Evolutionary conservation across 768 basidiomycete genomes (phyloP).

Genomic region (Leccinum arenicola): DNA sequence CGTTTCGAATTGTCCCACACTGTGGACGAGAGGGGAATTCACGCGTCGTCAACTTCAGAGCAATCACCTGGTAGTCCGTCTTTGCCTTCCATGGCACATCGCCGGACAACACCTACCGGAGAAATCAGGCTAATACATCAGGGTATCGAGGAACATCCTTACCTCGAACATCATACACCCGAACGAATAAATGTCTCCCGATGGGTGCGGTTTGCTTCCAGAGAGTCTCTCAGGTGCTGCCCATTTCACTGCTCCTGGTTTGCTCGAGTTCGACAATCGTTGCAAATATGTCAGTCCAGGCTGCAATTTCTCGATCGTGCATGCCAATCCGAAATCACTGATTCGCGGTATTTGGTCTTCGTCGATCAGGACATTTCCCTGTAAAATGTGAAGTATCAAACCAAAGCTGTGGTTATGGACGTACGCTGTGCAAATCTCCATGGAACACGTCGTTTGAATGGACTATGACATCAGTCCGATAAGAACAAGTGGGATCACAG

Average conservation of each 20-base stretch:
- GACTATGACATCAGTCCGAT: background rate
- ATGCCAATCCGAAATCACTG: background rate
- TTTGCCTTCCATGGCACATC: no score
- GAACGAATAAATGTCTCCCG: constrained; percentile 4
- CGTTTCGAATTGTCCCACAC: no score
- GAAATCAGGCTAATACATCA: no score
- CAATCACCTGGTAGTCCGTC: no score
- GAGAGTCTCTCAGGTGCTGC: background rate
- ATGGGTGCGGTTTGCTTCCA: background rate
- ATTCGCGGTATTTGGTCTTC: background rate
- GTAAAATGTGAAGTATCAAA: background rate
- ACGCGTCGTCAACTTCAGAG: no score
- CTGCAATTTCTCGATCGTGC: background rate
- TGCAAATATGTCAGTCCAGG: background rate
- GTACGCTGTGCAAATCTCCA: background rate
- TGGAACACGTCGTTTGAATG: background rate
- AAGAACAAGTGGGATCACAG: no score
- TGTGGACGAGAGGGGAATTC: no score
- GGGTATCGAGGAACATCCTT: no score
- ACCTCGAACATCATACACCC: background rate
- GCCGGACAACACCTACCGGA: no score
- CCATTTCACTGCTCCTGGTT: background rate
- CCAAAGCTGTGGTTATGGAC: background rate
- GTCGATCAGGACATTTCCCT: constrained; percentile 1
- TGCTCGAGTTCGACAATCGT: background rate